These are phyloP conservation scores for Beta vulgaris DNA, from an alignment of 148 eudicot species.

Conservation along the genomic window DNA sequence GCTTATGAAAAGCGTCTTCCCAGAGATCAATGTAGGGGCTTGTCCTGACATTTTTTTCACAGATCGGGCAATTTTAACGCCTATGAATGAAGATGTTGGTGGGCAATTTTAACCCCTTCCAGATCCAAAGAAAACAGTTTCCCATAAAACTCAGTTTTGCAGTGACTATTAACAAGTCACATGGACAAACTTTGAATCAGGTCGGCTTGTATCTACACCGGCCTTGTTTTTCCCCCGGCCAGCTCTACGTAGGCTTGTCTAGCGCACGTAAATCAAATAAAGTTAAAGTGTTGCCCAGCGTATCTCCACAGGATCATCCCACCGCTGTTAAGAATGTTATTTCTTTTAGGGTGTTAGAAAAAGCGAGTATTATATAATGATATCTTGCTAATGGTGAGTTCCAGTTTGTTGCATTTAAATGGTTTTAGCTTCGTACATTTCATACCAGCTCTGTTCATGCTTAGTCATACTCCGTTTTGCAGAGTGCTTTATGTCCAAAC, in stretches of 20 bases:
- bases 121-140: slow-evolving; percentile 3
- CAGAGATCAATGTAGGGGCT: not conserved
- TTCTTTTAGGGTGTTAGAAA: too few relatives aligned
- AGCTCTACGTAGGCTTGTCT: not conserved
- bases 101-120: not conserved
- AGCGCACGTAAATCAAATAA: not conserved
- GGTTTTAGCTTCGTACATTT: too few relatives aligned
- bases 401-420: too few relatives aligned
- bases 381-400: too few relatives aligned
- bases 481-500: too few relatives aligned
- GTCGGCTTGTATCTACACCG: not conserved
- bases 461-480: too few relatives aligned
- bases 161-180: slow-evolving; percentile 16
- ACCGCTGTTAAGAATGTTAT: too few relatives aligned
- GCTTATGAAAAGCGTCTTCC: too few relatives aligned
- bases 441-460: too few relatives aligned
- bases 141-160: slow-evolving; percentile 7
- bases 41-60: not conserved
- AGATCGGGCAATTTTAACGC: not conserved
- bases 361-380: too few relatives aligned
- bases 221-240: slow-evolving; percentile 11
- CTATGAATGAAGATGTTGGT: not conserved
- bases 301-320: too few relatives aligned
- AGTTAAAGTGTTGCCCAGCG: too few relatives aligned
- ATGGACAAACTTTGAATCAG: not conserved